Percentiles rank a stretch among this genome's conserved stretches.
These are phyloP conservation scores for Lodderomyces beijingensis DNA, from an alignment of 1,139 yeast species.

Conservation along the genomic window DNA sequence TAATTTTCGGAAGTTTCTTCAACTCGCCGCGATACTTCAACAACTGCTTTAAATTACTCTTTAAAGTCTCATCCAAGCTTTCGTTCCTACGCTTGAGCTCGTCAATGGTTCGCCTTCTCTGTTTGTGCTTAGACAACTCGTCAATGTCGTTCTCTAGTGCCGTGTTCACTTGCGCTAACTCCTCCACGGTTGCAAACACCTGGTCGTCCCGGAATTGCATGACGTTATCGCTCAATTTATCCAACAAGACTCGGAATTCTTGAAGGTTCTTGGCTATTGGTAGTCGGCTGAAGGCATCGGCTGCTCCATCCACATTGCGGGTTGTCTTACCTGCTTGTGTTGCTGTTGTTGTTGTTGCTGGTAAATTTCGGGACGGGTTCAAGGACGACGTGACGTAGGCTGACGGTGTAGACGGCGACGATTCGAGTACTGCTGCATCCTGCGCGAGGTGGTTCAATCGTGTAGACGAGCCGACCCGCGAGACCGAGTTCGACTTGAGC, in stretches of 20 bases:
- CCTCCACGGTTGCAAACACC: conserved; percentile 21
- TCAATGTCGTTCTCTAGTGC: conserved; percentile 23
- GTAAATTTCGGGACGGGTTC: conserved; percentile 32
- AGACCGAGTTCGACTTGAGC: conserved; percentile 27
- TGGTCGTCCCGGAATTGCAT: conserved; percentile 33
- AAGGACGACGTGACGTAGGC: conserved; percentile 35
- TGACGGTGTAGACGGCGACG: conserved; percentile 18
- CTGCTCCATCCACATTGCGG: conserved; percentile 21
- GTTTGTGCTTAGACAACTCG: conserved; percentile 28
- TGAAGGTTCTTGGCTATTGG: conserved; percentile 23
- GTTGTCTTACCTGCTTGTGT: conserved; percentile 16
- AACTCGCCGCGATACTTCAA: conserved; percentile 31
- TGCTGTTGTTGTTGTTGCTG: conserved; percentile 17
- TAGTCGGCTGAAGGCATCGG: conserved; percentile 24
- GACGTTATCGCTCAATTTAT: conserved; percentile 24
- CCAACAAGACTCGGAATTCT: conserved; percentile 15
- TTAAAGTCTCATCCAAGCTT: conserved; percentile 24
- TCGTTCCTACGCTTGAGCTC: conserved; percentile 20
- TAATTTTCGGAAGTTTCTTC: conserved; percentile 27
- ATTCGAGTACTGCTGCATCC: conserved; percentile 1
- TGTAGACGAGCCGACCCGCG: conserved; percentile 32
- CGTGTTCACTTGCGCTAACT: conserved; percentile 27
- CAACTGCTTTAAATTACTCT: conserved; percentile 29
- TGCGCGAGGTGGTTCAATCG: conserved; percentile 24
- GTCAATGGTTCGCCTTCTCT: conserved; percentile 26